A percentile compares a stretch with the other conserved stretches of the same genome.
phyloP scores from a whole-genome alignment of 257 asterid species.

The Solanum peruvianum region DNA sequence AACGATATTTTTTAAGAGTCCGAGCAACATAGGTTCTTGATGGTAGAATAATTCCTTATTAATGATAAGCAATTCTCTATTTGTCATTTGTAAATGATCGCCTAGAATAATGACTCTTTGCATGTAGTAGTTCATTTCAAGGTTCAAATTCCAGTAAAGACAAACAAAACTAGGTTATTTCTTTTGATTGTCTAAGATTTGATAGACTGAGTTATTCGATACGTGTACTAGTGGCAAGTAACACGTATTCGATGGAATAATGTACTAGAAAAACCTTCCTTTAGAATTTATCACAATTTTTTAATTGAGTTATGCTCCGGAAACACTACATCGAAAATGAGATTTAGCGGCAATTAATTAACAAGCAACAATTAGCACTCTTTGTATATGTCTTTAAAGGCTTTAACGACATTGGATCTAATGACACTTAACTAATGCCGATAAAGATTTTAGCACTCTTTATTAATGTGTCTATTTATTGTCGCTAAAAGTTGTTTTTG shows the following conservation, averaged over 20 bases:
- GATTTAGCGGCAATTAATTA: too few species aligned
- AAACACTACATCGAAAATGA: background rate
- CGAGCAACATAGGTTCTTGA: background rate
- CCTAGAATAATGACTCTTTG: background rate
- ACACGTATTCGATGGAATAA: too few species aligned
- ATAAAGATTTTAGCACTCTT: too few species aligned
- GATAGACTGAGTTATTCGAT: background rate
- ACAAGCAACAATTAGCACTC: too few species aligned
- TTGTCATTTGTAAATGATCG: background rate
- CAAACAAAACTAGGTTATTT: background rate
- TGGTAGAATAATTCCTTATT: background rate
- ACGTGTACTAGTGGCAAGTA: too few species aligned
- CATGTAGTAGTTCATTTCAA: background rate
- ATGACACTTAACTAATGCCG: too few species aligned
- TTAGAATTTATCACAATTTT: background rate
- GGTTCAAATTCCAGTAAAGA: background rate
- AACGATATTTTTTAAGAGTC: background rate
- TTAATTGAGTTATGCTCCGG: background rate
- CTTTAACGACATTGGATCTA: too few species aligned
- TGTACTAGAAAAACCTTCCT: background rate
- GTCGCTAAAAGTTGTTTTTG: too few species aligned
- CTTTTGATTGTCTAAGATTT: background rate
- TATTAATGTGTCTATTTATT: too few species aligned
- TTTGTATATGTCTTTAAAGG: rapidly evolving
- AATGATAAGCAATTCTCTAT: background rate